A percentile compares a stretch with the other conserved stretches of the same genome.
These are phyloP conservation scores for Sporothrix euskadiensis DNA, from an alignment of 2,329 filamentous ascomycete species.

Conservation along the genomic window DNA sequence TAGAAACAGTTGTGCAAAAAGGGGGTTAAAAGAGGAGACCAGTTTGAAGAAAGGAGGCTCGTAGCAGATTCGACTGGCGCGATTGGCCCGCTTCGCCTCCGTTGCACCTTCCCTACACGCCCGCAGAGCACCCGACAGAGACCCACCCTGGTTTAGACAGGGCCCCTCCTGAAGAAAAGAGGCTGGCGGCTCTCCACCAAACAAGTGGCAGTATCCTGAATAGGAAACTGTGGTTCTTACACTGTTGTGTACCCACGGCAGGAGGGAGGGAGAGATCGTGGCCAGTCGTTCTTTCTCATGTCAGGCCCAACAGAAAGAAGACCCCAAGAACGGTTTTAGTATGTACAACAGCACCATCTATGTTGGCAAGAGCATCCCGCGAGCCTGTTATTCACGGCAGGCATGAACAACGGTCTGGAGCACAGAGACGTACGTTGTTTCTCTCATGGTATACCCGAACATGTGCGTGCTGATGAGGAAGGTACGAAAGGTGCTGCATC, in stretches of 20 bases:
- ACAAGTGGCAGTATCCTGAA: background rate
- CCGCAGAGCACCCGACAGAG: background rate
- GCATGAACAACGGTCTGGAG: background rate
- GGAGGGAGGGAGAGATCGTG: background rate
- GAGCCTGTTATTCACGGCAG: background rate
- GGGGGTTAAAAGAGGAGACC: background rate
- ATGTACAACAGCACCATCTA: background rate
- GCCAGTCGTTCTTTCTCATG: conserved; percentile 5
- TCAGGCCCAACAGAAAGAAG: background rate
- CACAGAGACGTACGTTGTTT: background rate
- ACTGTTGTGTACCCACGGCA: background rate
- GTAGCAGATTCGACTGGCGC: conserved; percentile 4
- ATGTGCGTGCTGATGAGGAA: background rate
- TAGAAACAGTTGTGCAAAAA: background rate
- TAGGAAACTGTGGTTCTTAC: conserved; percentile 4
- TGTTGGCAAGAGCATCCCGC: background rate
- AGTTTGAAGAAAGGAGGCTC: conserved; percentile 23
- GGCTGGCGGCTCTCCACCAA: conserved; percentile 7
- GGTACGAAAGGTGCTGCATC: background rate
- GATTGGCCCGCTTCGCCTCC: conserved; percentile 23
- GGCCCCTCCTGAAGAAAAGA: conserved; percentile 11
- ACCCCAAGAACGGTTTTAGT: background rate
- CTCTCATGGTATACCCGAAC: background rate
- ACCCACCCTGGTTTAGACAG: background rate
- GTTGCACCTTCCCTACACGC: conserved; percentile 13